A percentile compares a stretch with the other conserved stretches of the same genome.
phyloP scores from a whole-genome alignment of 176 grass and related monocot species.

The barley (Hordeum vulgare) region MorexV3_pseudomolecules_assembly NC_058523.1:513237651-513238150 shows the following conservation, averaged over 20 bases:
- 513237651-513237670: background rate
- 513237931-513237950: conserved; percentile 92
- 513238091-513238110: conserved; percentile 15
- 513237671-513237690: background rate
- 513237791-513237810: background rate
- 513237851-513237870: conserved; percentile 82
- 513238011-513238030: conserved; percentile 43
- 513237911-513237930: conserved; percentile 98
- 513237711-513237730: background rate
- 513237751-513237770: background rate
- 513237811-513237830: conserved; percentile 68
- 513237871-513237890: conserved; percentile 46
- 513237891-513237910: conserved; percentile 94
- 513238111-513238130: conserved; percentile 27
- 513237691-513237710: background rate
- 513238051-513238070: conserved; percentile 6
- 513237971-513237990: conserved; percentile 85
- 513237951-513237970: conserved; percentile 92
- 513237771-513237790: background rate
- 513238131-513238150: conserved; percentile 48
- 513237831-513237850: conserved; percentile 71
- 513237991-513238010: conserved; percentile 55
- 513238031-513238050: conserved; percentile 22
- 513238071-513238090: conserved; percentile 9
- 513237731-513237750: background rate